Percentiles rank a stretch among this genome's conserved stretches.
Evolutionary conservation across 2,329 filamentous ascomycete genomes (phyloP).

Genomic region (Ophiostoma quercus): DNA sequence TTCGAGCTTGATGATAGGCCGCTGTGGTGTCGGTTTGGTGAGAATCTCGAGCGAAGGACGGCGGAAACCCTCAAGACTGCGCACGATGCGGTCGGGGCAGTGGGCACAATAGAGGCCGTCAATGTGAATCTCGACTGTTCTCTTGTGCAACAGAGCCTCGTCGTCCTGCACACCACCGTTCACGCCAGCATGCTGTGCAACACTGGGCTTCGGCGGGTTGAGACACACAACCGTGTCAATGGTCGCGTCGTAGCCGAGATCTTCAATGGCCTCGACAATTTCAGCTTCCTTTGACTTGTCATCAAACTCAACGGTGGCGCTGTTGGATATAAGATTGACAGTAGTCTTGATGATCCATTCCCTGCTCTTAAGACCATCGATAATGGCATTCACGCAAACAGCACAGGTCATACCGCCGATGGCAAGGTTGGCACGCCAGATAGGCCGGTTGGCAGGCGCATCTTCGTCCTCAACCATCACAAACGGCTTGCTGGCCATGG

Average conservation of each 20-base stretch:
- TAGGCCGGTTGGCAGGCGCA: conserved; percentile 30
- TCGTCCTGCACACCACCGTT: neutral
- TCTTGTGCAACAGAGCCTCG: conserved; percentile 30
- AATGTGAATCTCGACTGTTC: conserved; percentile 60
- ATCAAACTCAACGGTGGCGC: conserved; percentile 55
- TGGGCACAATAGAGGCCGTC: conserved; percentile 71
- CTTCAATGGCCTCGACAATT: conserved; percentile 52
- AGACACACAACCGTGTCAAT: conserved; percentile 48
- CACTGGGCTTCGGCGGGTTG: conserved; percentile 29
- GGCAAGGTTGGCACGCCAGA: conserved; percentile 52
- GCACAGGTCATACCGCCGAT: conserved; percentile 71
- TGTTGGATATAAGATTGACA: conserved; percentile 64
- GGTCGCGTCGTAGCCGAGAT: conserved; percentile 61
- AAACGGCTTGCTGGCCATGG: conserved; percentile 29
- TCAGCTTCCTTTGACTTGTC: conserved; percentile 43
- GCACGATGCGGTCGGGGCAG: conserved; percentile 57
- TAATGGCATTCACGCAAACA: conserved; percentile 61
- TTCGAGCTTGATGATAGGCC: conserved; percentile 63
- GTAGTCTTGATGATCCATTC: conserved; percentile 54
- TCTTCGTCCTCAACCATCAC: conserved; percentile 37
- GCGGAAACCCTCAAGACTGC: conserved; percentile 50
- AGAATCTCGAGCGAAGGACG: conserved; percentile 48
- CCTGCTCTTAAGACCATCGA: conserved; percentile 51
- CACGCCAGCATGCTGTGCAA: neutral
- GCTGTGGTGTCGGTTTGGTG: conserved; percentile 50